These are phyloP conservation scores for Lasiodiplodia sp. DNA, from an alignment of 2,329 filamentous ascomycete species.

Conservation along the genomic window DNA sequence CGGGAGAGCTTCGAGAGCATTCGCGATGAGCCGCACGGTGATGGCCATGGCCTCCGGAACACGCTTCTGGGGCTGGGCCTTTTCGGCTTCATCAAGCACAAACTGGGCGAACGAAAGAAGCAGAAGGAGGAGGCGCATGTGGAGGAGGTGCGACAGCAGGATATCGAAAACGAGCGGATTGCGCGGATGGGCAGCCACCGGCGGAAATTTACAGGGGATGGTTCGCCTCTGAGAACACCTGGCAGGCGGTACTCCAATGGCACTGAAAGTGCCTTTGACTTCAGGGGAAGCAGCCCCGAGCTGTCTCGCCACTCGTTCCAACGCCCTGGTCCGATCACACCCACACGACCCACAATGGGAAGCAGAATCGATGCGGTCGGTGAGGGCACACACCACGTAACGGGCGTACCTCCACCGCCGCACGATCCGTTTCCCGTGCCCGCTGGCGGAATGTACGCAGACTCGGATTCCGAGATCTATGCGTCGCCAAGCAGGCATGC, in stretches of 20 bases:
- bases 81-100: conserved; percentile 51
- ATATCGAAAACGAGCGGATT: conserved; percentile 60
- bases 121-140: conserved; percentile 68
- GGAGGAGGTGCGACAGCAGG: conserved; percentile 59
- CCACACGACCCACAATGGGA: conserved; percentile 37
- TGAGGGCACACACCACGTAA: conserved; percentile 31
- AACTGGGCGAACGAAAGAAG: conserved; percentile 60
- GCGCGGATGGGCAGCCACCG: conserved; percentile 60
- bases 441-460: conserved; percentile 44
- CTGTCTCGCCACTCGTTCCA: conserved; percentile 46
- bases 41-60: conserved; percentile 49
- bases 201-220: conserved; percentile 75
- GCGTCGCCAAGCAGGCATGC: conserved; percentile 45
- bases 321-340: conserved; percentile 31
- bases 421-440: conserved; percentile 43
- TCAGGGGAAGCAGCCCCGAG: conserved; percentile 54
- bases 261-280: conserved; percentile 50
- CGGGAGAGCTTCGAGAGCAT: conserved; percentile 40
- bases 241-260: conserved; percentile 47
- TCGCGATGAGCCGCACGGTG: conserved; percentile 39
- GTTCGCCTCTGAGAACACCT: conserved; percentile 44
- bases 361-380: conserved; percentile 34
- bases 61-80: conserved; percentile 57
- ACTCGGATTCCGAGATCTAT: conserved; percentile 51
- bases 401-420: conserved; percentile 41